phyloP scores from a whole-genome alignment of 2,329 filamentous ascomycete genomes.

The Aphanocladium album region DNA sequence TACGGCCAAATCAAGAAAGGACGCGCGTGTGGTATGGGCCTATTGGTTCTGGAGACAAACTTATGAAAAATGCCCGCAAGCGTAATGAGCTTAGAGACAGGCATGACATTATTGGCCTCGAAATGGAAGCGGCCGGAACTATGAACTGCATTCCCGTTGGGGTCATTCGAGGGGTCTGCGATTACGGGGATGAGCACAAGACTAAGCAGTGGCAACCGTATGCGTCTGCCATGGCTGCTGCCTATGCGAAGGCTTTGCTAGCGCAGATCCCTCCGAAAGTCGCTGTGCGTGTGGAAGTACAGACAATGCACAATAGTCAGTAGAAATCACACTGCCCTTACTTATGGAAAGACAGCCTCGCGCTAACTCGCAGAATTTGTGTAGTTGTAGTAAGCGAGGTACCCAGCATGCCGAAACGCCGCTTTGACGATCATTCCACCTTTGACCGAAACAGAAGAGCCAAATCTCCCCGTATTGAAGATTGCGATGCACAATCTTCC shows the following conservation, averaged over 20 bases:
- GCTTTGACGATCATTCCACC: too few relatives aligned
- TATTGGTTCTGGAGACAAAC: conserved; percentile 25
- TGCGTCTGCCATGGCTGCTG: conserved; percentile 27
- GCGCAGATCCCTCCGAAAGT: conserved; percentile 12
- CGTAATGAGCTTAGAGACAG: conserved; percentile 22
- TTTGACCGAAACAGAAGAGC: too few relatives aligned
- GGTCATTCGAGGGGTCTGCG: conserved; percentile 27
- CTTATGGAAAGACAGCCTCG: not conserved
- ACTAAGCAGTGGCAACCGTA: conserved; percentile 28
- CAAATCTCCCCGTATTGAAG: too few relatives aligned
- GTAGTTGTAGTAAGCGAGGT: too few relatives aligned
- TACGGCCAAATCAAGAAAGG: conserved; percentile 17
- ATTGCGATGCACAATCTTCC: too few relatives aligned
- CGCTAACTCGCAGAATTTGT: too few relatives aligned
- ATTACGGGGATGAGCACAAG: conserved; percentile 28
- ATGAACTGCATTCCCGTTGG: conserved; percentile 25
- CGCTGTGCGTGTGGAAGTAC: not conserved
- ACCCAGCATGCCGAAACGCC: too few relatives aligned
- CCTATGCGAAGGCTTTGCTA: conserved; percentile 24
- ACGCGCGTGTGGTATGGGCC: conserved; percentile 30
- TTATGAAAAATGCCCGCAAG: conserved; percentile 22
- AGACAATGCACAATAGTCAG: not conserved
- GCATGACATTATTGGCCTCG: conserved; percentile 25
- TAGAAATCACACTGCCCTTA: not conserved
- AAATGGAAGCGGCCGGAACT: conserved; percentile 18